Base-by-base conservation (phyloP, 108 stramenopile species). In the Cyclotella atomus region DNA sequence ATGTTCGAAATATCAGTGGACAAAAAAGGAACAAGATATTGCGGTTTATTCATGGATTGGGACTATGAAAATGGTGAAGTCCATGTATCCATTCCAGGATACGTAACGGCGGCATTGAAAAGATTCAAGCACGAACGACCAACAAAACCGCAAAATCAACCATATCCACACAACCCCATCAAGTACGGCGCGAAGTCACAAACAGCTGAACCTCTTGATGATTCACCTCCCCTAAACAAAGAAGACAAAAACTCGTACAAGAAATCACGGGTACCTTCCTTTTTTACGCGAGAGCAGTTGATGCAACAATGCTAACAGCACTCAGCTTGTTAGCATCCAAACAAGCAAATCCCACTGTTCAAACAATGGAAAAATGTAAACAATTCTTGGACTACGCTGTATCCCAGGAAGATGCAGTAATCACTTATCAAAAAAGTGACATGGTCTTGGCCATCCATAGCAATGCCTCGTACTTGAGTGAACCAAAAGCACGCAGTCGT, bases 11-110 rank as follows among this genome's bases (percentile, higher is more conserved):
- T 65, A 6, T 24, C 64, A 25, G 20, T 17, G 16, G 64, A 65
- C 27, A 43, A 17, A 7, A 30, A 38, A 14, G 35, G 64, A 14
- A 7, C 5, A 44, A 14, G 24, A 49, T 65, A 65, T 24, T 3
- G 41, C 14, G 17, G 41, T 3, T 43, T 65, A 24, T 6, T 23
- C 8, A 6, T 65, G 5, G 8, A 46, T 15, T 65, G 64, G 64
- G 64, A 65, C 47, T 65, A 65, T 41, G 27, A 65, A 9, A 49
- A 25, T 9, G 38, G 64, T 9, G 10, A 46, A 44, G 33, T 35
- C 9, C 44, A 46, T 17, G 8, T 65, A 8, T 65, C 5, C 23
- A 65, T 65, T 35, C 64, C 64, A 46, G 41, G 9, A 24, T 65
- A 65, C 36, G 41, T 65, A 5, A 27, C 24, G 16, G 9, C 8